Percentiles rank a stretch among this genome's conserved stretches.
These are phyloP conservation scores for Trichoderma sp. DNA, from an alignment of 2,329 filamentous ascomycete species.

Conservation along the genomic window DNA sequence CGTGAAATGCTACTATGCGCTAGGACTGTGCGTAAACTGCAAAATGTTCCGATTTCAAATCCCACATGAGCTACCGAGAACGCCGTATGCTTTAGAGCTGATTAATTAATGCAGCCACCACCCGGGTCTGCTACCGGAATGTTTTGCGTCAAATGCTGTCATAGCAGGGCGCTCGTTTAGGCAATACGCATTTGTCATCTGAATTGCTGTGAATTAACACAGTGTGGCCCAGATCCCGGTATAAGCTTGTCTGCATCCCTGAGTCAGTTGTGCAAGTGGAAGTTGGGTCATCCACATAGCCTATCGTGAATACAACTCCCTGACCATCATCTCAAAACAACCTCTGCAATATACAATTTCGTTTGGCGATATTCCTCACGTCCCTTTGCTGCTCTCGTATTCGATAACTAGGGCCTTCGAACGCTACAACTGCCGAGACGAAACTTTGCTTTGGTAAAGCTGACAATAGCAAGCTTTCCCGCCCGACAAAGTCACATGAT, in stretches of 20 bases:
- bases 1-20: not conserved
- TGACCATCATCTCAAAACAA: not conserved
- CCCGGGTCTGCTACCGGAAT: not conserved
- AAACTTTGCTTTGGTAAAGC: not conserved
- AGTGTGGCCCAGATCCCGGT: not conserved
- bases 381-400: not conserved
- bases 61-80: not conserved
- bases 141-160: not conserved
- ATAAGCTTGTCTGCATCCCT: not conserved
- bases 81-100: not conserved
- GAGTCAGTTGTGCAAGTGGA: not conserved
- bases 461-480: not conserved
- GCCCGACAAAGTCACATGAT: constrained; percentile 8
- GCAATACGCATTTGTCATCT: constrained; percentile 6
- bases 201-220: not conserved
- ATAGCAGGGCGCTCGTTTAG: not conserved
- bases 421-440: not conserved
- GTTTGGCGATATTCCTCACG: not conserved
- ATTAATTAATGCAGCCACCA: constrained; percentile 4
- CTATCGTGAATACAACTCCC: not conserved
- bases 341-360: not conserved
- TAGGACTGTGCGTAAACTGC: not conserved
- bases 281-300: not conserved
- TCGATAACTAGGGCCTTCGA: not conserved
- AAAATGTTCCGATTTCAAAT: not conserved